Percentiles rank a stretch among this genome's conserved stretches.
phyloP scores from a whole-genome alignment of 257 asterid genomes.

The Gynochthodes officinalis region DNA sequence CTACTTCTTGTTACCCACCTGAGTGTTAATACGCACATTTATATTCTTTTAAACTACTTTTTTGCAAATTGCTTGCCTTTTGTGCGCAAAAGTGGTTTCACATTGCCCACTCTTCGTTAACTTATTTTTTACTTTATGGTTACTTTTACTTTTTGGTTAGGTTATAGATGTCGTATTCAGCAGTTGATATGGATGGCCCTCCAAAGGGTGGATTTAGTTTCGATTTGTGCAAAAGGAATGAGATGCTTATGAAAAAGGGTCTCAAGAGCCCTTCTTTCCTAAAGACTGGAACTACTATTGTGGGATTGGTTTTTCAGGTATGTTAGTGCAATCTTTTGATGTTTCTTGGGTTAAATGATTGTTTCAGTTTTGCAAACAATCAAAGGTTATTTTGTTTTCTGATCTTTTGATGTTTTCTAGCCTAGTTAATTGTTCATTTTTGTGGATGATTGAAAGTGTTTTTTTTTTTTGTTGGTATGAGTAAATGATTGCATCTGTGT shows the following conservation, averaged over 20 bases:
- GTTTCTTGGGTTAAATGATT: not conserved
- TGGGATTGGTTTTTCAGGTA: conserved; percentile 82
- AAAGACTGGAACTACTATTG: conserved; percentile 95
- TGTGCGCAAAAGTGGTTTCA: no score
- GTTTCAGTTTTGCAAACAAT: not conserved
- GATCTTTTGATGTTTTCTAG: not conserved
- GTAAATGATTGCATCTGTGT: no score
- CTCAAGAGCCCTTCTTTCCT: conserved; percentile 57
- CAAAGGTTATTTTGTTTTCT: not conserved
- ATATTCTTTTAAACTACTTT: no score
- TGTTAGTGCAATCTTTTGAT: not conserved
- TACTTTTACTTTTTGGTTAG: not conserved
- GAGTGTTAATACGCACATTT: no score
- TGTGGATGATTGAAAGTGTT: not conserved
- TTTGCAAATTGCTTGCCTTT: no score
- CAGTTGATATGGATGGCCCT: conserved; percentile 32
- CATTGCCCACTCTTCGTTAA: no score
- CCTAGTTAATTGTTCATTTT: not conserved
- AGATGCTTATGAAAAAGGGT: conserved; percentile 76
- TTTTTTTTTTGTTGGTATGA: no score
- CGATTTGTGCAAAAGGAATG: conserved; percentile 84
- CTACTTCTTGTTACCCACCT: no score
- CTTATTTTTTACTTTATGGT: no score
- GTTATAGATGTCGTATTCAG: conserved; percentile 22
- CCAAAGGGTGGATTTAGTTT: conserved; percentile 71